Evolutionary conservation across 208 protist genomes (phyloP), one percentile per base, ranked within the genome.

Genomic region (Wallacemonas sp.): DNA sequence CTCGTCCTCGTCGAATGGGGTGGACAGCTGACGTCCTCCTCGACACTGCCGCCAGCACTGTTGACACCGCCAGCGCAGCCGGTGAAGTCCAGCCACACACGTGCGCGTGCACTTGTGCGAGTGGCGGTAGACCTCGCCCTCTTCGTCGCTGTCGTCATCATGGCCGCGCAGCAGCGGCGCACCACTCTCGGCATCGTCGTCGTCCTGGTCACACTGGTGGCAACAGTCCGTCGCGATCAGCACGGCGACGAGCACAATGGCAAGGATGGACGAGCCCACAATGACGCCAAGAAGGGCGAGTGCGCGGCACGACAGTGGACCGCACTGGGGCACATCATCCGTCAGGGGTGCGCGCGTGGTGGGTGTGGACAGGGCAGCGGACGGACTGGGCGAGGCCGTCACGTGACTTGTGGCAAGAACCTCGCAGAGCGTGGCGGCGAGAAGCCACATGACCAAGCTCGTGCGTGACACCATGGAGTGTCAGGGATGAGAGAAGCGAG

Each of bases 261-360:
- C 36, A 3, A 59, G 16, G 4, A 59, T 8, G 10, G 52, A 44
- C 4, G 52, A 41, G 32, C 11, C 31, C 16, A 8, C 52, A 25
- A 59, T 59, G 31, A 41, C 1, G n/a, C 31, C n/a, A 29, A 39
- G 4, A 25, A 59, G 31, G 22, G 22, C 18, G 10, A 33, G 0
- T 8, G 32, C 28, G 52, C 52, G 52, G 32, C 52, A 59, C 52
- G 32, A 18, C 31, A 59, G 4, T 8, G 52, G 52, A 26, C 52
- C 52, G 20, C 52, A 59, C 52, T 59, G 26, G 31, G 36, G 10
- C 36, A 14, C 14, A 14, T 41, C 36, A n/a, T n/a, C n/a, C n/a
- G n/a, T n/a, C n/a, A n/a, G n/a, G n/a, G n/a, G n/a, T n/a, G n/a
- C n/a, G n/a, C n/a, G n/a, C n/a, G n/a, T n/a, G n/a, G n/a, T n/a